Base-by-base conservation (phyloP, 2,329 filamentous ascomycete species). In the Alternaria brassicicola region DNA sequence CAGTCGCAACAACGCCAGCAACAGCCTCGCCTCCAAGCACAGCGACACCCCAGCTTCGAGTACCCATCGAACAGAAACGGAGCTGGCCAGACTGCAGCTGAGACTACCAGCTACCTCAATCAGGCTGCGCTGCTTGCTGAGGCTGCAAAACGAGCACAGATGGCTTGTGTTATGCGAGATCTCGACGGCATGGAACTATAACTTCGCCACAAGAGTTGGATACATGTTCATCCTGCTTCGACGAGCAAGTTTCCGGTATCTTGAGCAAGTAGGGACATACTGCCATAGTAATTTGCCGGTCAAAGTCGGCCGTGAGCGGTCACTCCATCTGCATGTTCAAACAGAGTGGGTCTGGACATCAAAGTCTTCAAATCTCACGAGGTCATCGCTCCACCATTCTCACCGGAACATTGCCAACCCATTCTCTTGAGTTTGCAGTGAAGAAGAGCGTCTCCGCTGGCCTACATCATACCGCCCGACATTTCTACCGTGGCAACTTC, bases 61-160 rank as follows among this genome's bases (percentile, higher is more conserved):
- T 77, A 78, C 55, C 68, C 69, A 45, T 74, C 76, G 30, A 76
- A 75, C 49, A 64, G 76, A 25, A 57, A 71, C 6, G 71, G 68
- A 8, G 71, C 76, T 17, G 77, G 75, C 31, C 59, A 67, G 21
- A 78, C 75, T 2, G 71, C 74, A 47, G 76, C 78, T 36, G 80
- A 81, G 69, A 86, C 85, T 1, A 81, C 83, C 9, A 83, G 83
- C 4, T 93, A 93, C 73, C 84, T 96, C 59, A 87, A 89, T 69
- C 89, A 96, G 77, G 91, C 94, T 72, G 94, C 86, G 57, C 85
- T 97, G 28, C 85, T 97, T 39, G 93, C 93, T 33, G 94, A 98
- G 81, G 94, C 94, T 2, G 94, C 93, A 41, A 97, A 96, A 79
- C 85, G 93, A 39, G 94, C 94, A 9, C 92, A 97, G 78, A 91